Evolutionary conservation across 768 basidiomycete genomes (phyloP), one percentile per base, ranked within the genome.

Genomic region (Podaxis pistillaris): DNA sequence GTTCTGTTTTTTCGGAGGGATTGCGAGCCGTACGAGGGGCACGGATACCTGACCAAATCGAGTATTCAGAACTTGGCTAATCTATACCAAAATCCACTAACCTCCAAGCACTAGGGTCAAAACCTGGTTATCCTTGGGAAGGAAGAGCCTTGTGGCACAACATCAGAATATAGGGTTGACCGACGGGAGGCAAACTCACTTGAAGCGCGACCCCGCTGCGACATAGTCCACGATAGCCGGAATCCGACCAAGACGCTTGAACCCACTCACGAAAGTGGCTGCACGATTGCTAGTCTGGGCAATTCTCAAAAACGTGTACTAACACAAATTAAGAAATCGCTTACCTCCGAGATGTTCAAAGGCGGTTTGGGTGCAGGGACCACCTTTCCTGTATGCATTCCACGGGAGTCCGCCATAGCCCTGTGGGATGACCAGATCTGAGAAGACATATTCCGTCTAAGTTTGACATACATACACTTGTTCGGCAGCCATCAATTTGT

Each of bases 401-500:
- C 96, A 56, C 90, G 86, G 3, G 75, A 73, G 50, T 94, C 96
- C 1, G 89, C 70, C 1, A 84, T 81, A 41, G 96, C 96, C 30
- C 94, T 96, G 68, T 9, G 46, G 40, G 36, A 50, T 40, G 6
- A 24, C 12, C 28, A 40, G 33, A 7, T 15, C 19, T 61, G 36
- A 50, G 49, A 6, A 37, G 28, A 38, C 47, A 50, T 7, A 24
- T 46, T 49, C 19, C 26, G 13, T 17, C 30, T 26, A 26, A 56
- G 3, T 9, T 53, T 41, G 19, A 28, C 19, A 13, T 24, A 80
- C 91, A 75, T 68, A 96, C 94, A 78, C 78, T 78, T 96, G 94
- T 73, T 99, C 96, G 7, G 95, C 97, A 30, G 89, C 87, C 83
- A 98, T 94, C 49, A 98, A 79, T 76, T 94, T 95, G 77, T 99